These are phyloP conservation scores for Bretschneidera sinensis DNA, from an alignment of 345 rosid genomes.

Conservation along the genomic window DNA sequence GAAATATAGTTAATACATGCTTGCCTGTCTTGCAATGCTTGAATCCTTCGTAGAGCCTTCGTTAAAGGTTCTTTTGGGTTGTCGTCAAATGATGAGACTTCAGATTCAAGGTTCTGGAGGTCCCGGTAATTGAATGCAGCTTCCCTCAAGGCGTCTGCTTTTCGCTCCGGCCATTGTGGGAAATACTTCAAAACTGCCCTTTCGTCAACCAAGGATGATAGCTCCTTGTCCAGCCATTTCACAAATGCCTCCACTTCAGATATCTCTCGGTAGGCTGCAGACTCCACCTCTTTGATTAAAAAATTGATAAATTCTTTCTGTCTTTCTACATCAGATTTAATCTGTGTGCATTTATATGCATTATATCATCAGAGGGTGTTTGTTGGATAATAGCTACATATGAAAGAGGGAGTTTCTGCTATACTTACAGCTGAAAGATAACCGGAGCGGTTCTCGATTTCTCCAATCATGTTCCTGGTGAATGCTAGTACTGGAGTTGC, in stretches of 20 bases:
- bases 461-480: constrained; percentile 82
- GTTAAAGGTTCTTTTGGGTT: constrained; percentile 49
- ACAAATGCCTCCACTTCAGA: constrained; percentile 70
- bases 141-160: constrained; percentile 83
- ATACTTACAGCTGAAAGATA: constrained; percentile 86
- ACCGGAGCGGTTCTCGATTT: constrained; percentile 86
- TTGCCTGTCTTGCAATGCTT: constrained; percentile 95
- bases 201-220: constrained; percentile 86
- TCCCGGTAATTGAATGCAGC: constrained; percentile 74
- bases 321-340: constrained; percentile 76
- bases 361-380: neutral
- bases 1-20: constrained; percentile 49
- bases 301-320: constrained; percentile 61
- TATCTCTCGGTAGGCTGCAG: constrained; percentile 53
- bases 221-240: constrained; percentile 77
- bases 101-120: constrained; percentile 52
- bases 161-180: constrained; percentile 86
- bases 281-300: constrained; percentile 70
- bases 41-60: constrained; percentile 50
- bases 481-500: constrained; percentile 37
- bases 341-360: constrained; percentile 44
- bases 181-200: constrained; percentile 96
- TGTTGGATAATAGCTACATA: neutral
- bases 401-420: neutral
- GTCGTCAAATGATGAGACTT: constrained; percentile 54